A percentile compares a stretch with the other conserved stretches of the same genome.
Evolutionary conservation across 1,284 basidiomycete species (phyloP).

Genomic region (Rhodotorula sp.): DNA sequence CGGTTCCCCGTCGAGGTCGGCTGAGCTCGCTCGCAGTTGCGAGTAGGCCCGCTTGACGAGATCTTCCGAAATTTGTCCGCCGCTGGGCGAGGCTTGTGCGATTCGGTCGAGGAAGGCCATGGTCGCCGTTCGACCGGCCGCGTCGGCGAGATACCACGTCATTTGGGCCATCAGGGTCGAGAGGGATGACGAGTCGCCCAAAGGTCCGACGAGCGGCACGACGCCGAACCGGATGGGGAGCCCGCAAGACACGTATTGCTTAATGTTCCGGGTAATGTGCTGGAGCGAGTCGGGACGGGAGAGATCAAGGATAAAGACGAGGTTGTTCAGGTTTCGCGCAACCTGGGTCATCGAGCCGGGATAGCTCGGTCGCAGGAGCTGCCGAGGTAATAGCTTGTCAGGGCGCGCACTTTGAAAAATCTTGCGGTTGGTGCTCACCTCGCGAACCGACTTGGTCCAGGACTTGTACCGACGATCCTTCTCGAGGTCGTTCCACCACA

Average conservation of each 20-base stretch:
- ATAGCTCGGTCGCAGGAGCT: constrained; percentile 69
- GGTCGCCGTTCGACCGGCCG: constrained; percentile 63
- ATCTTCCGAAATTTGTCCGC: constrained; percentile 36
- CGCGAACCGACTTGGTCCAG: constrained; percentile 34
- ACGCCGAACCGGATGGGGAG: constrained; percentile 79
- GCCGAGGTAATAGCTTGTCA: neutral
- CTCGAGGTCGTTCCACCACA: constrained; percentile 88
- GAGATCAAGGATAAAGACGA: constrained; percentile 74
- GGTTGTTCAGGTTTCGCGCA: constrained; percentile 73
- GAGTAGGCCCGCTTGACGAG: constrained; percentile 45
- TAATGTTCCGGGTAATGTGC: constrained; percentile 63
- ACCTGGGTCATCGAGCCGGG: constrained; percentile 73
- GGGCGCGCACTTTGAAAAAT: neutral
- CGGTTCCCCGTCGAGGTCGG: constrained; percentile 32
- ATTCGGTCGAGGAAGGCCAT: constrained; percentile 47
- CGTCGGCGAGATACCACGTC: constrained; percentile 65
- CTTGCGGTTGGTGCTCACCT: constrained; percentile 8
- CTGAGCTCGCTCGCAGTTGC: constrained; percentile 39
- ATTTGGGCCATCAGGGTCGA: constrained; percentile 63
- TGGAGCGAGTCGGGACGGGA: constrained; percentile 61
- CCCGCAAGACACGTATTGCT: constrained; percentile 65
- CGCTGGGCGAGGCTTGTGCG: neutral
- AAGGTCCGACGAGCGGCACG: constrained; percentile 63
- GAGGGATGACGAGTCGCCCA: constrained; percentile 56
- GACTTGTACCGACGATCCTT: constrained; percentile 64